phyloP scores from a whole-genome alignment of 768 basidiomycete genomes.

The Podaxis rugospora region DNA sequence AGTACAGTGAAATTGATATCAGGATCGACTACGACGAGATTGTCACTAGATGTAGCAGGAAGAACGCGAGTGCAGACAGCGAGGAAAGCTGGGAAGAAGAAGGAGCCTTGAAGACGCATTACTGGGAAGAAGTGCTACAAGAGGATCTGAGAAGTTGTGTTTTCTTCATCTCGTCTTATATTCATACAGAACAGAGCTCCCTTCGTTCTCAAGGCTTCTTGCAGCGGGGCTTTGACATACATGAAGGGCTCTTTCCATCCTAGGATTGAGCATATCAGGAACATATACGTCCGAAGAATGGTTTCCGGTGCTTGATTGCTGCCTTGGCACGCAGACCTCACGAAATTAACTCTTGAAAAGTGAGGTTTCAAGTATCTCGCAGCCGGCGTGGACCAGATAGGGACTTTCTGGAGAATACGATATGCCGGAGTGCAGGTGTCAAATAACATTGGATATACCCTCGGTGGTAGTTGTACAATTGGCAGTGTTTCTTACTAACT shows the following conservation, averaged over 20 bases:
- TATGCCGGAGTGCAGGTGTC: neutral
- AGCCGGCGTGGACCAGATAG: neutral
- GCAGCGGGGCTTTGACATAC: neutral
- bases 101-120: neutral
- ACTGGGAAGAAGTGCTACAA: neutral
- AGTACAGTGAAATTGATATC: neutral
- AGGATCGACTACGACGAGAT: neutral
- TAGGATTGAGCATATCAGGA: neutral
- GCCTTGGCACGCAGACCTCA: neutral
- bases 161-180: neutral
- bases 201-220: neutral
- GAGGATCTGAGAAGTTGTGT: neutral
- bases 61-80: neutral
- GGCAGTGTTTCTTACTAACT: neutral
- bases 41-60: neutral
- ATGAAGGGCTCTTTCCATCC: neutral
- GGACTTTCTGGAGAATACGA: neutral
- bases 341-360: neutral
- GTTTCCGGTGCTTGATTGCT: neutral
- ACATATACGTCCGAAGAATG: neutral
- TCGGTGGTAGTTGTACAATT: neutral
- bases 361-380: neutral
- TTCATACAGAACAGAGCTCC: neutral
- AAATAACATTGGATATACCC: neutral
- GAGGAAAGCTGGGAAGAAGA: neutral